Percentiles rank a stretch among this genome's conserved stretches.
These are phyloP conservation scores for Colletotrichum tanaceti DNA, from an alignment of 2,329 filamentous ascomycete genomes.

Conservation along the genomic window DNA sequence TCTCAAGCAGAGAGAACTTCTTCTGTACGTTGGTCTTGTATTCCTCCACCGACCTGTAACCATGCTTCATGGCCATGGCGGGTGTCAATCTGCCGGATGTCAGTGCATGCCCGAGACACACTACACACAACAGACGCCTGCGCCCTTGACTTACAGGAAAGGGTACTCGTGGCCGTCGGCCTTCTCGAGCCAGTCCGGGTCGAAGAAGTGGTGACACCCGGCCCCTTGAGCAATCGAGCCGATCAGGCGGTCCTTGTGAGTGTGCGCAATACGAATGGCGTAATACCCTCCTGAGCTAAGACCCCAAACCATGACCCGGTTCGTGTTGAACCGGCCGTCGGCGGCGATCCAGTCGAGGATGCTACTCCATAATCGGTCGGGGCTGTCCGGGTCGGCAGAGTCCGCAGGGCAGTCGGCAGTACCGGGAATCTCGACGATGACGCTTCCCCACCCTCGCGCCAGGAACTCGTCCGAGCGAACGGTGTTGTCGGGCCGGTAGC, in stretches of 20 bases:
- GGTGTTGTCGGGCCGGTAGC: constrained; percentile 73
- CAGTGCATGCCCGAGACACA: constrained; percentile 4
- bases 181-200: constrained; percentile 65
- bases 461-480: constrained; percentile 71
- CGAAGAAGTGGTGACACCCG: constrained; percentile 66
- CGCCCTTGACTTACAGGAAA: constrained; percentile 58
- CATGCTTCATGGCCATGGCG: constrained; percentile 71
- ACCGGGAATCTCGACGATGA: constrained; percentile 66
- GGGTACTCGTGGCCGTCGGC: constrained; percentile 76
- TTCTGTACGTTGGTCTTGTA: constrained; percentile 66
- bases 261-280: constrained; percentile 74
- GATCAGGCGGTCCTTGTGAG: constrained; percentile 65
- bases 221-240: constrained; percentile 71
- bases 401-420: constrained; percentile 73
- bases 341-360: constrained; percentile 69
- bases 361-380: constrained; percentile 72
- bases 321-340: constrained; percentile 66
- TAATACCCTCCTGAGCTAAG: constrained; percentile 76
- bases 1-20: constrained; percentile 72
- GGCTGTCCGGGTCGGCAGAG: constrained; percentile 66
- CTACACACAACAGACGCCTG: not conserved
- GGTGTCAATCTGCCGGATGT: constrained; percentile 57
- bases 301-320: constrained; percentile 70
- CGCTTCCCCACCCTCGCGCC: constrained; percentile 69
- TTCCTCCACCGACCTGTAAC: constrained; percentile 66